A percentile compares a stretch with the other conserved stretches of the same genome.
These are phyloP conservation scores for Aschersonia sp. DNA, from an alignment of 2,329 filamentous ascomycete genomes.

Conservation along the genomic window DNA sequence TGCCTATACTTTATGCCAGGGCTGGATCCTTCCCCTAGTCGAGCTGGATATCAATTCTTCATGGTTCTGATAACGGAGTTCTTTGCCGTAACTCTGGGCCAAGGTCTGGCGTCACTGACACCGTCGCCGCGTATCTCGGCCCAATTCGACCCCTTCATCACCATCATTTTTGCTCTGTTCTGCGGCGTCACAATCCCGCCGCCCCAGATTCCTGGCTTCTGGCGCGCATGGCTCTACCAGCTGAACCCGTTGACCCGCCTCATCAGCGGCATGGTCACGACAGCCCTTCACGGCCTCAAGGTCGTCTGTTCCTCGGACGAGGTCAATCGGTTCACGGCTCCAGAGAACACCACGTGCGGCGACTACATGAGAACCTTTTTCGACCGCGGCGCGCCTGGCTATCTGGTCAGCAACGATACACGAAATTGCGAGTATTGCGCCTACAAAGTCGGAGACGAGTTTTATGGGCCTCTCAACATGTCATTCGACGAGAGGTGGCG, in stretches of 20 bases:
- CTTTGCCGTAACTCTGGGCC: slow-evolving; percentile 69
- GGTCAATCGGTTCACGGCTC: slow-evolving; percentile 53
- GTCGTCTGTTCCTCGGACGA: slow-evolving; percentile 49
- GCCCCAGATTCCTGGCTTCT: slow-evolving; percentile 63
- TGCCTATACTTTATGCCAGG: slow-evolving; percentile 77
- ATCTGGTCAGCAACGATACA: slow-evolving; percentile 52
- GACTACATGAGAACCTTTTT: slow-evolving; percentile 66
- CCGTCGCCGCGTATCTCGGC: slow-evolving; percentile 66
- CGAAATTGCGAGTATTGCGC: slow-evolving; percentile 67
- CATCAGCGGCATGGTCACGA: slow-evolving; percentile 66
- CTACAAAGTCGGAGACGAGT: slow-evolving; percentile 66
- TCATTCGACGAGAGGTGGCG: slow-evolving; percentile 60
- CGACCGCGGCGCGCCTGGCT: slow-evolving; percentile 50
- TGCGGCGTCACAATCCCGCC: slow-evolving; percentile 75
- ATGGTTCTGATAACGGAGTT: slow-evolving; percentile 73
- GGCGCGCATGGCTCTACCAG: slow-evolving; percentile 68
- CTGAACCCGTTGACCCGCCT: slow-evolving; percentile 73
- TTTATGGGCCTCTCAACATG: slow-evolving; percentile 54
- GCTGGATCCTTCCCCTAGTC: slow-evolving; percentile 43
- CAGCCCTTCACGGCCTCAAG: slow-evolving; percentile 50
- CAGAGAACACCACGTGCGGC: slow-evolving; percentile 51
- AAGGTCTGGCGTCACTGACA: slow-evolving; percentile 62
- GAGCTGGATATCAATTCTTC: slow-evolving; percentile 77
- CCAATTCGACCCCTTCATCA: slow-evolving; percentile 68
- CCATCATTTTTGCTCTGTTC: slow-evolving; percentile 74